Base-by-base conservation (phyloP, 768 basidiomycete species). In the Sarcomyxa edulis region DNA sequence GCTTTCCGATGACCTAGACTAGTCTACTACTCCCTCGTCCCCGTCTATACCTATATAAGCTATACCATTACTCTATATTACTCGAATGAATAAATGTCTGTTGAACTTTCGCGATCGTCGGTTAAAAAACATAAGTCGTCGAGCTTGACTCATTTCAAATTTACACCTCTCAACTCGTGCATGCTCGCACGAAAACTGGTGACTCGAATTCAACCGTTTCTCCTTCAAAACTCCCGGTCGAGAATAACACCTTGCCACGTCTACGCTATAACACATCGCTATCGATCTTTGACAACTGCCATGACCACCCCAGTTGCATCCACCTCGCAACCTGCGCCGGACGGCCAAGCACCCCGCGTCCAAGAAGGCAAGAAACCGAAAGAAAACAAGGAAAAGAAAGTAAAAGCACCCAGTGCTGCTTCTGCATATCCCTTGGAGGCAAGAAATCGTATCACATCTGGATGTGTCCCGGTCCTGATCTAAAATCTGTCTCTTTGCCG, bases 381-480 rank as follows among this genome's bases (percentile, higher is more conserved):
- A 40, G 54, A 51, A 54, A 55, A 50, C 49, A 68, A 67, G 49
- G 73, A 62, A 39, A 71, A 66, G 69, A 81, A 73, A 47, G 33
- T 50, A 23, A 73, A 73, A 45, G n/a, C n/a, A n/a, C 48, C 50
- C 32, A 53, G 50, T 4, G 54, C 60, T 8, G 50, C 47, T 15
- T 65, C 75, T 24, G 71, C 64, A 31, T 70, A 75, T 55, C 79
- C 84, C 23, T 59, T 87, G 46, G 84, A 87, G 68, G 84, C n/a
- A n/a, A n/a, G n/a, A n/a, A n/a, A n/a, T n/a, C n/a, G n/a, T n/a
- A n/a, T n/a, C n/a, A n/a, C n/a, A n/a, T n/a, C n/a, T n/a, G n/a
- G n/a, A n/a, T 84, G 44, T 38, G 65, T 45, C 32, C 35, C 14
- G 19, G 9, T 21, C 34, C 27, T 43, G 20, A 41, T 47, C 48